Evolutionary conservation across 2,329 filamentous ascomycete genomes (phyloP).

Genomic region (Diplodia sapinea): DNA sequence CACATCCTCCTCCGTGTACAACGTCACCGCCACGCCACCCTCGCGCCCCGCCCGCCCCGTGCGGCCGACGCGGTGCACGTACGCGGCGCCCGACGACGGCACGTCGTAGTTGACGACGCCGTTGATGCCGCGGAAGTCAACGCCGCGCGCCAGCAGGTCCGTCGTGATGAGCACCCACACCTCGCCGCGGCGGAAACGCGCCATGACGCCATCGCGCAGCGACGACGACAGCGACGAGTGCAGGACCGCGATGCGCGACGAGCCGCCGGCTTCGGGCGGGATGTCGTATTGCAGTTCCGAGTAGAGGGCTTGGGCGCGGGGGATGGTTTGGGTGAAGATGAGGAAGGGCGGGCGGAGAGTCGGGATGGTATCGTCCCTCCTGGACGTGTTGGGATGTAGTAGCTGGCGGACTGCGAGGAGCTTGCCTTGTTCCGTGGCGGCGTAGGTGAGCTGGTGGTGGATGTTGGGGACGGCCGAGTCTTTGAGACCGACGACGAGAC

Average conservation of each 20-base stretch:
- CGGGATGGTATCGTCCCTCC: slow-evolving; percentile 50
- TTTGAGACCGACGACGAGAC: slow-evolving; percentile 93
- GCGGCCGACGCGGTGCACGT: slow-evolving; percentile 90
- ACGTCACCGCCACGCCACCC: slow-evolving; percentile 88
- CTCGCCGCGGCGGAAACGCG: slow-evolving; percentile 86
- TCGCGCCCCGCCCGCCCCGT: slow-evolving; percentile 87
- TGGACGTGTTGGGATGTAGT: slow-evolving; percentile 69
- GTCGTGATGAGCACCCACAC: slow-evolving; percentile 98
- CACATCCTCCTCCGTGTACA: slow-evolving; percentile 95
- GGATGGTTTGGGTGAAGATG: slow-evolving; percentile 95
- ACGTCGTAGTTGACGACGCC: slow-evolving; percentile 98
- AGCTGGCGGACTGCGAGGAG: slow-evolving; percentile 89
- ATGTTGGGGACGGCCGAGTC: slow-evolving; percentile 95
- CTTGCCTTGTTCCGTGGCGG: slow-evolving; percentile 91
- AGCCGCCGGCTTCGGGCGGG: slow-evolving; percentile 82
- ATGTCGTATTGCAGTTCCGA: slow-evolving; percentile 95
- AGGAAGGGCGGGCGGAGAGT: slow-evolving; percentile 84
- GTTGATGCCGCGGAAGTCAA: slow-evolving; percentile 94
- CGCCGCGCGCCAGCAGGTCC: slow-evolving; percentile 86
- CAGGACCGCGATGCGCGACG: slow-evolving; percentile 82
- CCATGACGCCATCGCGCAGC: slow-evolving; percentile 80
- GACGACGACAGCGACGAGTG: slow-evolving; percentile 84
- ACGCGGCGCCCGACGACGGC: slow-evolving; percentile 84
- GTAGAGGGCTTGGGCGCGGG: slow-evolving; percentile 83
- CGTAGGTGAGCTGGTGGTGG: slow-evolving; percentile 85